Evolutionary conservation across 2,329 filamentous ascomycete species (phyloP).

Genomic region (Pseudocercospora ulei): DNA sequence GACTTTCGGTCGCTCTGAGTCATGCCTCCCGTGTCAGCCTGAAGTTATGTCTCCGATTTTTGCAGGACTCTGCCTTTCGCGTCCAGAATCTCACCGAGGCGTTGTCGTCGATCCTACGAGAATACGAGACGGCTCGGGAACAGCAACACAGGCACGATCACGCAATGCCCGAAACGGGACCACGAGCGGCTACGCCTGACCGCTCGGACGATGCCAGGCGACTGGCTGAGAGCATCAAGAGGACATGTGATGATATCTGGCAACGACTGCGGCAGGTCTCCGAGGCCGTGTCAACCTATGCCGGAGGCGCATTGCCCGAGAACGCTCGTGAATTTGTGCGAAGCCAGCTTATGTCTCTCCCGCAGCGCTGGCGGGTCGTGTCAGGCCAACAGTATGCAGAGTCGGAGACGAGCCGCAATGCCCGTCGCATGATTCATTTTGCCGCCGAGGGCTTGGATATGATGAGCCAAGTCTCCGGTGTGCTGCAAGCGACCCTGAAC

Average conservation of each 20-base stretch:
- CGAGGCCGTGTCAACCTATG: conserved; percentile 75
- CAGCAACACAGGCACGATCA: conserved; percentile 45
- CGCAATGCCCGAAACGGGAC: conserved; percentile 25
- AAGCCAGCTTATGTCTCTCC: conserved; percentile 71
- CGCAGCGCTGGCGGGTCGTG: conserved; percentile 69
- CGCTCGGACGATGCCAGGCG: conserved; percentile 41
- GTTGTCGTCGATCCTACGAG: conserved; percentile 64
- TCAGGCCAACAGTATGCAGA: conserved; percentile 36
- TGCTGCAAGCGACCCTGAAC: conserved; percentile 78
- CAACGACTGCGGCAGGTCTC: conserved; percentile 63
- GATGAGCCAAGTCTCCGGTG: conserved; percentile 80
- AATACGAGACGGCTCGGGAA: conserved; percentile 55
- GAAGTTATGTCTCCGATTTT: conserved; percentile 71
- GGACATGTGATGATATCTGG: conserved; percentile 45
- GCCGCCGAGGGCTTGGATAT: conserved; percentile 88
- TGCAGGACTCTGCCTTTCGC: conserved; percentile 72
- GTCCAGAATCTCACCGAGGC: conserved; percentile 65
- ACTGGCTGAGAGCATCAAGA: conserved; percentile 69
- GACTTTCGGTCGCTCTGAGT: conserved; percentile 81
- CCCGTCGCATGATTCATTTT: conserved; percentile 70
- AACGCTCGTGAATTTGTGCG: conserved; percentile 78
- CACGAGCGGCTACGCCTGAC: conserved; percentile 30
- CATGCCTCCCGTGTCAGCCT: conserved; percentile 75
- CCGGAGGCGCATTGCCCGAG: conserved; percentile 80
- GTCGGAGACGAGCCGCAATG: conserved; percentile 46